Percentiles rank a stretch among this genome's conserved stretches.
These are phyloP conservation scores for Xylariaceae sp. DNA, from an alignment of 2,329 filamentous ascomycete species.

Conservation along the genomic window DNA sequence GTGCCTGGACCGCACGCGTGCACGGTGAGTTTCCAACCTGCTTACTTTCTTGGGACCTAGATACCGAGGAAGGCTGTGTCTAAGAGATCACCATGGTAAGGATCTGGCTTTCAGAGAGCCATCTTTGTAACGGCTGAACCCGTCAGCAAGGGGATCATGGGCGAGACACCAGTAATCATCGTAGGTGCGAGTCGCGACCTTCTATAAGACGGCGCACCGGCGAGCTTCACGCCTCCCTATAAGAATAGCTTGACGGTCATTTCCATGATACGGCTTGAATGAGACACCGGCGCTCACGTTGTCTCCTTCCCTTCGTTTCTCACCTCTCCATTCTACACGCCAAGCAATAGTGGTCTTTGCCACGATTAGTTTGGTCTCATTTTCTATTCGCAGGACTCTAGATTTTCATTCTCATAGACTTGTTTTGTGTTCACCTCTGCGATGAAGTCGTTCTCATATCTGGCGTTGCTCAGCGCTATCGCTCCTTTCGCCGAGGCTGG, in stretches of 20 bases:
- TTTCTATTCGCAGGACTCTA: neutral
- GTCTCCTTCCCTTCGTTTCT: slow-evolving; percentile 8
- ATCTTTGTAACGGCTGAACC: slow-evolving; percentile 5
- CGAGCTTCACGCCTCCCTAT: slow-evolving; percentile 10
- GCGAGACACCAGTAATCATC: slow-evolving; percentile 20
- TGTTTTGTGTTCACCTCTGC: slow-evolving; percentile 1
- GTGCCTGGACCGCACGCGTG: too few species aligned
- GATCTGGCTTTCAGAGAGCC: slow-evolving; percentile 9
- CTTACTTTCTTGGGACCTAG: too few species aligned
- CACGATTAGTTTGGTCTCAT: slow-evolving; percentile 8
- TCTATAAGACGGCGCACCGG: slow-evolving; percentile 3
- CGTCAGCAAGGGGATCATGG: slow-evolving; percentile 19
- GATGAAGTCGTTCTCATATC: slow-evolving; percentile 24
- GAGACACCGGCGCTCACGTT: slow-evolving; percentile 15
- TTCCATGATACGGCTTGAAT: slow-evolving; percentile 1
- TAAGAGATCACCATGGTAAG: neutral
- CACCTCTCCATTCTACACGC: slow-evolving; percentile 1
- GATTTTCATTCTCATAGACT: slow-evolving; percentile 10
- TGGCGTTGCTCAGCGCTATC: slow-evolving; percentile 22
- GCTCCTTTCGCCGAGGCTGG: slow-evolving; percentile 19
- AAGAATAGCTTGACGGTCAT: slow-evolving; percentile 10
- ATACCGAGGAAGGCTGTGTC: too few species aligned
- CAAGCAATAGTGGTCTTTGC: slow-evolving; percentile 11
- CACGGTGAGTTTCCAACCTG: too few species aligned
- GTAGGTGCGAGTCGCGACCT: slow-evolving; percentile 1